phyloP scores from a whole-genome alignment of 2,329 filamentous ascomycete species.

The Alternaria metachromatica region DNA sequence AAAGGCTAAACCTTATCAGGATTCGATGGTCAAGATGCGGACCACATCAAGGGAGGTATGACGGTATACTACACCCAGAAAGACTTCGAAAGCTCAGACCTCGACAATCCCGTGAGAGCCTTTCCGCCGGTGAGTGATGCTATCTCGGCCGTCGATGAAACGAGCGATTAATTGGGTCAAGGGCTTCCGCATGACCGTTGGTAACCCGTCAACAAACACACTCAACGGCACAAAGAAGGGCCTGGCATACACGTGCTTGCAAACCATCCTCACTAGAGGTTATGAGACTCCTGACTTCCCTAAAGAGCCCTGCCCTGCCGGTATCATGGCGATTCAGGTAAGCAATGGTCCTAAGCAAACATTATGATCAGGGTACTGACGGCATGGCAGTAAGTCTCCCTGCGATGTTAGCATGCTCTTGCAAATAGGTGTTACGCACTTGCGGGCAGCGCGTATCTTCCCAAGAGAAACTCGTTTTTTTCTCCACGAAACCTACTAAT shows the following conservation, averaged over 20 bases:
- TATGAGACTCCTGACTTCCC: slow-evolving; percentile 37
- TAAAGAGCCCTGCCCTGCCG: background rate
- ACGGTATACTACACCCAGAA: slow-evolving; percentile 42
- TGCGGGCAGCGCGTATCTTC: background rate
- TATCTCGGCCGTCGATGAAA: background rate
- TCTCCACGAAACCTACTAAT: background rate
- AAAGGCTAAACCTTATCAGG: background rate
- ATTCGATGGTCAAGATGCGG: background rate
- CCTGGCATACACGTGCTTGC: slow-evolving; percentile 36
- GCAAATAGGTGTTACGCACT: slow-evolving; percentile 9
- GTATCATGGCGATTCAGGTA: slow-evolving; percentile 8
- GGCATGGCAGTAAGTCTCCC: background rate
- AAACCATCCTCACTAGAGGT: slow-evolving; percentile 38
- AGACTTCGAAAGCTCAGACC: slow-evolving; percentile 46
- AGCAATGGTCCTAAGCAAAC: background rate
- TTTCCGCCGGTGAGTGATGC: slow-evolving; percentile 23
- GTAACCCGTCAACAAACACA: slow-evolving; percentile 38
- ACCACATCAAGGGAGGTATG: slow-evolving; percentile 40
- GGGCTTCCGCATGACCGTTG: slow-evolving; percentile 44
- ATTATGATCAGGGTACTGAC: background rate
- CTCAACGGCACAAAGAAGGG: slow-evolving; percentile 27
- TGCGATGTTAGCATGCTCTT: background rate
- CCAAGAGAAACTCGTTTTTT: background rate
- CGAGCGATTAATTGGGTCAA: slow-evolving; percentile 8
- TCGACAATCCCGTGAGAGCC: slow-evolving; percentile 37